phyloP scores from a whole-genome alignment of 129 eudicot genomes.

The Scalesia atractyloides region DNA sequence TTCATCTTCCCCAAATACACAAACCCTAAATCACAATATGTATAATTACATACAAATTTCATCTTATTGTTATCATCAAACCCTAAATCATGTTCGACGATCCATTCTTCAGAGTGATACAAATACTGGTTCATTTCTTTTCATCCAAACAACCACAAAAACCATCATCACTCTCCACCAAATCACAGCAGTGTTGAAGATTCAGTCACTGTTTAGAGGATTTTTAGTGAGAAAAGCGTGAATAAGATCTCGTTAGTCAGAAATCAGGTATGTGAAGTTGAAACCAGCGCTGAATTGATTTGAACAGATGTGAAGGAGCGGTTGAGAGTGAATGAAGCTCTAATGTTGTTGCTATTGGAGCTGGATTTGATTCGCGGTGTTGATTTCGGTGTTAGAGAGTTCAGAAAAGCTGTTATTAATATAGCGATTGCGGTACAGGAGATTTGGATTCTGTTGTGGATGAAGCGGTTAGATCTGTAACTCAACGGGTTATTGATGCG shows the following conservation, averaged over 20 bases:
- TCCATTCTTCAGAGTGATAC: conserved; percentile 13
- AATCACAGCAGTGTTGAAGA: conserved; percentile 37
- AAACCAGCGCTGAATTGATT: conserved; percentile 36
- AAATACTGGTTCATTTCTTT: conserved; percentile 44
- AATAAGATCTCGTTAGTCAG: not conserved
- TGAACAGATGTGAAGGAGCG: conserved; percentile 42
- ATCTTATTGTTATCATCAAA: too few species aligned
- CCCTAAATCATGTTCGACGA: too few species aligned
- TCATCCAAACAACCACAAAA: not conserved
- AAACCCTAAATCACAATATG: too few species aligned
- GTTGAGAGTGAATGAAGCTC: conserved; percentile 46
- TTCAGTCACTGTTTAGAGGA: conserved; percentile 63
- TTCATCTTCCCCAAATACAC: too few species aligned
- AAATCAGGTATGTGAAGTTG: conserved; percentile 39
- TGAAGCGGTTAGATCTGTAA: too few species aligned
- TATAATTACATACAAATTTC: too few species aligned
- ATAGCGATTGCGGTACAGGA: too few species aligned
- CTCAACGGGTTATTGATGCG: too few species aligned
- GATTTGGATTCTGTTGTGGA: too few species aligned
- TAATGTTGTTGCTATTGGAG: conserved; percentile 59
- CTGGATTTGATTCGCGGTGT: conserved; percentile 53
- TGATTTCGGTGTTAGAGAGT: conserved; percentile 48
- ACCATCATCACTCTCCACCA: not conserved
- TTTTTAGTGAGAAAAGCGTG: conserved; percentile 6
- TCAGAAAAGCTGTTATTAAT: too few species aligned